Evolutionary conservation across 1,284 basidiomycete genomes (phyloP).

Genomic region (Rugosomyces carneus): DNA sequence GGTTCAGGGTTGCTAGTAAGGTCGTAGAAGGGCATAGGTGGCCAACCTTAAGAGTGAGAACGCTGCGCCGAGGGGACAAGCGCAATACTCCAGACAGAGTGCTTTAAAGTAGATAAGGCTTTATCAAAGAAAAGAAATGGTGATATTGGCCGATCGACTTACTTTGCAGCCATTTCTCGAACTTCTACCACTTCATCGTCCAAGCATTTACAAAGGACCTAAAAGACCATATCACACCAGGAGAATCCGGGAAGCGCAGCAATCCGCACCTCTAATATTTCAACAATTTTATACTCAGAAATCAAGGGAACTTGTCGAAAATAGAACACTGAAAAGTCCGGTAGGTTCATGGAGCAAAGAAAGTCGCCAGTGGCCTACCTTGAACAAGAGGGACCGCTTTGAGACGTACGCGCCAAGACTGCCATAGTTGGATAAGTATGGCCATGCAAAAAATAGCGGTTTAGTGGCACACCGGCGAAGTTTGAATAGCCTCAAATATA

Average conservation of each 20-base stretch:
- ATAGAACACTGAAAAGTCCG: conserved; percentile 50
- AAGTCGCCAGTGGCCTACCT: conserved; percentile 31
- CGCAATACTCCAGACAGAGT: conserved; percentile 79
- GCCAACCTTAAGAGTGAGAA: conserved; percentile 60
- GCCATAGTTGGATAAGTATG: not conserved
- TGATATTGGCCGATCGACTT: conserved; percentile 21
- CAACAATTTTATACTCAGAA: conserved; percentile 53
- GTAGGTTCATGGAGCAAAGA: not conserved
- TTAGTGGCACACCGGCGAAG: conserved; percentile 48
- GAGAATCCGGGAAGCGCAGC: conserved; percentile 5
- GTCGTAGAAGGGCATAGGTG: not conserved
- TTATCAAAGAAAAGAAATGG: not conserved
- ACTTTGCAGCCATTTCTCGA: conserved; percentile 72
- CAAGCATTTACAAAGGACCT: conserved; percentile 65
- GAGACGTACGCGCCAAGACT: conserved; percentile 71
- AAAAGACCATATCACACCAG: not conserved
- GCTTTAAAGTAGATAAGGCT: conserved; percentile 26
- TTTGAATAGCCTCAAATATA: conserved; percentile 62
- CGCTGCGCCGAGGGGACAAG: conserved; percentile 70
- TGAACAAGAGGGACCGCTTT: conserved; percentile 75
- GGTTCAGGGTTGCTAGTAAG: not conserved
- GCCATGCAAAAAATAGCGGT: not conserved
- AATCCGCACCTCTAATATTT: conserved; percentile 54
- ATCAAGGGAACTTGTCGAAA: conserved; percentile 68
- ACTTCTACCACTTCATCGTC: conserved; percentile 75